Conservation (phyloP, 768 basidiomycete genomes). For the Mycena rebaudengoi region DNA sequence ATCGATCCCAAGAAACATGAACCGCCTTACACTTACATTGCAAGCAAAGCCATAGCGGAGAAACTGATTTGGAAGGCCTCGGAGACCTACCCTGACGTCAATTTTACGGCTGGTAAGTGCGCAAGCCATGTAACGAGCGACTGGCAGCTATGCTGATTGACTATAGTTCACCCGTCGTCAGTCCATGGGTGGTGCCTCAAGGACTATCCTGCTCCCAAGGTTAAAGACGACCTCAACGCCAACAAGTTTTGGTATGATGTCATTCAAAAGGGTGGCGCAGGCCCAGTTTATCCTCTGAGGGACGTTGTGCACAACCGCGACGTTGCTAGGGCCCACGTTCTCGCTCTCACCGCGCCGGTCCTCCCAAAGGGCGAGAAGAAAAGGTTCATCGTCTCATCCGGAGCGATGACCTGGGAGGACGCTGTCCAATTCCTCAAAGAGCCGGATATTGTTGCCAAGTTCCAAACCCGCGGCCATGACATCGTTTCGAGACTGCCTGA, state of each 20-base stretch:
- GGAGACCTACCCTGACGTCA: constrained; percentile 20
- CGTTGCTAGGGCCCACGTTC: constrained; percentile 5
- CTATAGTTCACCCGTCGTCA: background rate
- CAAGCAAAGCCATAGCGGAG: constrained; percentile 20
- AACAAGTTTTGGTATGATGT: constrained; percentile 8
- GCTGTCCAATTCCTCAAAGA: constrained; percentile 6
- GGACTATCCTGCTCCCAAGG: constrained; percentile 2
- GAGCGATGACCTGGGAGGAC: constrained; percentile 6
- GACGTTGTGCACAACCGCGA: background rate
- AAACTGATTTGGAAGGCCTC: constrained; percentile 25
- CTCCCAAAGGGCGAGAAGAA: constrained; percentile 8
- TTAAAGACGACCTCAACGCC: background rate
- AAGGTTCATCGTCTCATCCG: constrained; percentile 4
- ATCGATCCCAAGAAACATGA: constrained; percentile 13
- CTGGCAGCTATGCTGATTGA: background rate
- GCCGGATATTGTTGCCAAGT: background rate
- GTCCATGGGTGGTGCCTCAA: constrained; percentile 3
- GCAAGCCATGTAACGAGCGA: background rate
- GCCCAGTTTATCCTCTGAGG: background rate
- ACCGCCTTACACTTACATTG: constrained; percentile 9
- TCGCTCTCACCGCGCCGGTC: constrained; percentile 4
- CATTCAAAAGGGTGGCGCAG: background rate
- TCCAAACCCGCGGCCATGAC: background rate
- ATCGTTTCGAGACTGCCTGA: constrained; percentile 5
- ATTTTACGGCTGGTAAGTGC: constrained; percentile 22